A percentile compares a stretch with the other conserved stretches of the same genome.
Conservation (phyloP, 345 rosid genomes). For the Leavenworthia alabamica region DNA sequence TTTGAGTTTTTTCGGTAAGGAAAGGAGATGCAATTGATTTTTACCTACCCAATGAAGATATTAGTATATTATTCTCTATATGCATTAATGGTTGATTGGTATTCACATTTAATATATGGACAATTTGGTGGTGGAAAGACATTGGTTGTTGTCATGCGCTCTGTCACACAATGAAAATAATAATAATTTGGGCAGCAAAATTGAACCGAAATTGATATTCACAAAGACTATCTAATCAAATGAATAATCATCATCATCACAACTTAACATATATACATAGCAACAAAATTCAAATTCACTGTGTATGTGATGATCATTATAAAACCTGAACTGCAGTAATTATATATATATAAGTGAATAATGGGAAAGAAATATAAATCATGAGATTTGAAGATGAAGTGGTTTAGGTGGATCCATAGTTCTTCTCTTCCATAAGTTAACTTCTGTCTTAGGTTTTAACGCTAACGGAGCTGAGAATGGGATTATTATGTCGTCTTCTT, state of each 20-base stretch:
- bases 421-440: conserved; percentile 90
- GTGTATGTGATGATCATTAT: conserved; percentile 3
- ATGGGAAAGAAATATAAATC: not conserved
- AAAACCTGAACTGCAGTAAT: not conserved
- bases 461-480: conserved; percentile 75
- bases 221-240: conserved; percentile 3
- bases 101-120: conserved; percentile 18
- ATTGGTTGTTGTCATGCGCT: conserved; percentile 16
- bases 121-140: conserved; percentile 16
- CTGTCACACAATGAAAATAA: not conserved
- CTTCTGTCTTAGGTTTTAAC: conserved; percentile 56
- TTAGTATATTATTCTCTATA: not conserved
- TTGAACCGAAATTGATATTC: not conserved
- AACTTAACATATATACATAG: conserved; percentile 2
- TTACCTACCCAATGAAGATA: conserved; percentile 20
- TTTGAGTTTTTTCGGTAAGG: not conserved
- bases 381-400: conserved; percentile 42
- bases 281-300: not conserved
- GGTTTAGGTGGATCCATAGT: conserved; percentile 69
- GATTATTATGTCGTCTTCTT: conserved; percentile 32
- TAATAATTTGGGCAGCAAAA: not conserved
- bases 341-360: not conserved
- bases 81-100: conserved; percentile 1
- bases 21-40: conserved; percentile 14
- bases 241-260: not conserved